Evolutionary conservation across 306 rosid genomes (phyloP).

Genomic region (Prunus mira): DNA sequence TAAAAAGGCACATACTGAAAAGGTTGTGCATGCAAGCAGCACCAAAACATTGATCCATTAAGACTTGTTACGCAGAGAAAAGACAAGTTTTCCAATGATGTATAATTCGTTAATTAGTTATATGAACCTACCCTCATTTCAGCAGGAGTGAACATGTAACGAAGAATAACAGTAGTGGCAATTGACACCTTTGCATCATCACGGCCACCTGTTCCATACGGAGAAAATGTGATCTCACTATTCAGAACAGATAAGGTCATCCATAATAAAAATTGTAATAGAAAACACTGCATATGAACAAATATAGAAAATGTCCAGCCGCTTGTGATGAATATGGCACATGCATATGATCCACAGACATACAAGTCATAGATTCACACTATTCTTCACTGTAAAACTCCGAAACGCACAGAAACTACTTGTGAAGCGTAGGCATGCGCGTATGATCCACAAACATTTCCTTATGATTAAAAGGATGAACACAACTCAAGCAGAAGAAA

Average conservation of each 20-base stretch:
- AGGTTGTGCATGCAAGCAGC: not conserved
- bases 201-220: slow-evolving; percentile 67
- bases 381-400: not conserved
- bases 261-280: slow-evolving; percentile 19
- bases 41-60: not conserved
- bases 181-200: slow-evolving; percentile 78
- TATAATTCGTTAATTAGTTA: not conserved
- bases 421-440: not conserved
- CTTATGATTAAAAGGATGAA: not conserved
- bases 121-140: slow-evolving; percentile 69
- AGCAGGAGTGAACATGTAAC: slow-evolving; percentile 77
- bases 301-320: slow-evolving; percentile 6
- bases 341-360: not conserved
- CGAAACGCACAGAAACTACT: not conserved
- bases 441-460: not conserved
- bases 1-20: not conserved
- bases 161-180: slow-evolving; percentile 81
- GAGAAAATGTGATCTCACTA: slow-evolving; percentile 21
- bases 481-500: not conserved
- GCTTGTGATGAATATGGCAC: not conserved
- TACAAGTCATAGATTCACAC: not conserved
- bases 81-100: not conserved
- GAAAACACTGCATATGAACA: slow-evolving; percentile 3
- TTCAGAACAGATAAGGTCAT: slow-evolving; percentile 18
- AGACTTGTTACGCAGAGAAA: not conserved